phyloP scores from a whole-genome alignment of 202 grass and related monocot species.

The Schoenoplectus tabernaemontani region DNA sequence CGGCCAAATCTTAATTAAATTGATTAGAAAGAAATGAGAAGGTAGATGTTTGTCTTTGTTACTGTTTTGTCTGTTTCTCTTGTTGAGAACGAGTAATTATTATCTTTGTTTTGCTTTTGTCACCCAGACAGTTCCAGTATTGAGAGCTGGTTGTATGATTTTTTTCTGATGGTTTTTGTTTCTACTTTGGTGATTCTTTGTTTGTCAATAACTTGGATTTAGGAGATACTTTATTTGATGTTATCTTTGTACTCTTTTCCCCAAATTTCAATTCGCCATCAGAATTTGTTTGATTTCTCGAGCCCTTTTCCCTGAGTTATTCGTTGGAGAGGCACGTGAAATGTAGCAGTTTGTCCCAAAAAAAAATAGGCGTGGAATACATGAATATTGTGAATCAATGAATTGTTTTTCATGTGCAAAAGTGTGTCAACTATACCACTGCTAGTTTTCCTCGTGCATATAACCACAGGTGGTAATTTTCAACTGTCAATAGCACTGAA shows the following conservation, averaged over 20 bases:
- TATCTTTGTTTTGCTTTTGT: constrained; percentile 18
- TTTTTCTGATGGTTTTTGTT: background rate
- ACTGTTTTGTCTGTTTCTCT: constrained; percentile 17
- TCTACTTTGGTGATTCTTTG: constrained; percentile 25
- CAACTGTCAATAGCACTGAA: background rate
- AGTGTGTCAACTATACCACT: background rate
- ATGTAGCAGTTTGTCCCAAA: background rate
- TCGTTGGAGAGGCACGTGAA: too few species aligned
- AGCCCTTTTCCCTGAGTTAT: too few species aligned
- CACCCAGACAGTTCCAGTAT: constrained; percentile 1
- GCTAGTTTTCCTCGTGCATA: background rate
- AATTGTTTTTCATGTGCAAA: background rate
- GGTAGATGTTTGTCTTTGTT: constrained; percentile 20
- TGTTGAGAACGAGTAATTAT: constrained; percentile 18
- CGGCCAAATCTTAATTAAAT: constrained; percentile 14
- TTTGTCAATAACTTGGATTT: constrained; percentile 29
- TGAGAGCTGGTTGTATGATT: constrained; percentile 1
- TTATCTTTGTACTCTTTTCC: background rate
- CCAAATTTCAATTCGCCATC: background rate
- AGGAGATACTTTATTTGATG: constrained; percentile 16
- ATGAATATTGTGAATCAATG: background rate
- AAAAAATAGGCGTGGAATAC: background rate
- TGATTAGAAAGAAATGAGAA: constrained; percentile 2
- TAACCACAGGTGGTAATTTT: background rate
- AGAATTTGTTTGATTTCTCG: background rate